Evolutionary conservation across 2,329 filamentous ascomycete species (phyloP).

Genomic region (Aspergillus ibericus): DNA sequence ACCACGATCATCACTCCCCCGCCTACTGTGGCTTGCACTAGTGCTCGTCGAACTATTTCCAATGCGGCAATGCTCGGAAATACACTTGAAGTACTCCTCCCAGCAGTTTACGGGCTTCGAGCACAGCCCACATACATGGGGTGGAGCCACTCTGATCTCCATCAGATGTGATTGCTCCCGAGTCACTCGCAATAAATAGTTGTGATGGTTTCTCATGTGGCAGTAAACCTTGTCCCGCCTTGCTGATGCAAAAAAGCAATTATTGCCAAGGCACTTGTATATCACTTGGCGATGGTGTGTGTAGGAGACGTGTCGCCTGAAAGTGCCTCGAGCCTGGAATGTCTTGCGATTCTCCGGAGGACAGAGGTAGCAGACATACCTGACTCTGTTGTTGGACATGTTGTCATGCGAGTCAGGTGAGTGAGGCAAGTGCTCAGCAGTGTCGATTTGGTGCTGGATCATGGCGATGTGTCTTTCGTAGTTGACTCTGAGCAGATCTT

Average conservation of each 20-base stretch:
- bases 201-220: slow-evolving; percentile 5
- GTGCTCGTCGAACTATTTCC: background rate
- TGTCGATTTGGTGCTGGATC: slow-evolving; percentile 9
- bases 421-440: background rate
- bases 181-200: background rate
- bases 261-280: slow-evolving; percentile 2
- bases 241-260: background rate
- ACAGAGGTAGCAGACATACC: slow-evolving; percentile 8
- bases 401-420: background rate
- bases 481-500: background rate
- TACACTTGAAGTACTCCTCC: slow-evolving; percentile 16
- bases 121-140: slow-evolving; percentile 10
- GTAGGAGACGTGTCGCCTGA: slow-evolving; percentile 13
- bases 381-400: background rate
- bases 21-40: slow-evolving; percentile 10
- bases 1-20: slow-evolving; percentile 8
- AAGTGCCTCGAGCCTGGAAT: slow-evolving; percentile 3
- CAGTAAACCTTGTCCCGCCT: slow-evolving; percentile 17
- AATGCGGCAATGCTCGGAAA: slow-evolving; percentile 15
- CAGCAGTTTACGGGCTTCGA: slow-evolving; percentile 2
- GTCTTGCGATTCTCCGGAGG: background rate
- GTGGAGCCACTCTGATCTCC: background rate
- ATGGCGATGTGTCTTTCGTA: background rate
- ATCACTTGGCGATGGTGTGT: slow-evolving; percentile 2
- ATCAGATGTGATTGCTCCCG: background rate